These are phyloP conservation scores for Nannochloris sp. DNA, from an alignment of 139 green algal species.

Conservation along the genomic window DNA sequence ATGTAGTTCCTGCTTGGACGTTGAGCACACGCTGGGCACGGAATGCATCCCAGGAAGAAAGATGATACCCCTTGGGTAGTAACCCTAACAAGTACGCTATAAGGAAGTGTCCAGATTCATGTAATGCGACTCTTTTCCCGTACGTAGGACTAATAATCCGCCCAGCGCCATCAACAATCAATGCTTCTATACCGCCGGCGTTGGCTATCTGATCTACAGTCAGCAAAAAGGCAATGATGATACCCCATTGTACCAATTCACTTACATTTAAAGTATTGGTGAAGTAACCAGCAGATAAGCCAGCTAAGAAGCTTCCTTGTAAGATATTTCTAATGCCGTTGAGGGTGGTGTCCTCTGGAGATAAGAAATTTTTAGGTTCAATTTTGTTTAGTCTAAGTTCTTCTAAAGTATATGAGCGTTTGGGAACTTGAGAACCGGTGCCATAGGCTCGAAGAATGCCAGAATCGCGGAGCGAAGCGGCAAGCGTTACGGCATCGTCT, in stretches of 20 bases:
- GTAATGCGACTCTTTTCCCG: conserved; percentile 53
- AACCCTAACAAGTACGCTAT: conserved; percentile 89
- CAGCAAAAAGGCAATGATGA: conserved; percentile 39
- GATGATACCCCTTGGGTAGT: conserved; percentile 81
- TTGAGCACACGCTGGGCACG: conserved; percentile 71
- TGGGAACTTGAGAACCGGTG: conserved; percentile 41
- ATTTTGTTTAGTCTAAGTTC: conserved; percentile 88
- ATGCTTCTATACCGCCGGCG: conserved; percentile 60
- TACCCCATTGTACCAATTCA: conserved; percentile 33
- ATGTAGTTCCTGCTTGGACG: conserved; percentile 87
- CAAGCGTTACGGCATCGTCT: conserved; percentile 31
- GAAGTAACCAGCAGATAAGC: conserved; percentile 45
- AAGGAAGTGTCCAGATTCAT: conserved; percentile 94
- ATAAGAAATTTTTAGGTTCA: conserved; percentile 67
- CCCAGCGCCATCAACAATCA: conserved; percentile 67
- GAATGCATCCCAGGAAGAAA: conserved; percentile 78
- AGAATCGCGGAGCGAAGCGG: conserved; percentile 15
- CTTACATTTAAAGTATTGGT: conserved; percentile 7
- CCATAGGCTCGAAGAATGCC: conserved; percentile 40
- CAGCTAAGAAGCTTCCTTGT: conserved; percentile 40
- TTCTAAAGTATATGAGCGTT: conserved; percentile 67
- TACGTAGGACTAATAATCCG: conserved; percentile 51
- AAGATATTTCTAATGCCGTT: conserved; percentile 45
- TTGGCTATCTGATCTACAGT: conserved; percentile 27
- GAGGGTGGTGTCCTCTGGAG: conserved; percentile 69